phyloP scores from a whole-genome alignment of 1,284 basidiomycete species.

The Sutorius eximius region DNA sequence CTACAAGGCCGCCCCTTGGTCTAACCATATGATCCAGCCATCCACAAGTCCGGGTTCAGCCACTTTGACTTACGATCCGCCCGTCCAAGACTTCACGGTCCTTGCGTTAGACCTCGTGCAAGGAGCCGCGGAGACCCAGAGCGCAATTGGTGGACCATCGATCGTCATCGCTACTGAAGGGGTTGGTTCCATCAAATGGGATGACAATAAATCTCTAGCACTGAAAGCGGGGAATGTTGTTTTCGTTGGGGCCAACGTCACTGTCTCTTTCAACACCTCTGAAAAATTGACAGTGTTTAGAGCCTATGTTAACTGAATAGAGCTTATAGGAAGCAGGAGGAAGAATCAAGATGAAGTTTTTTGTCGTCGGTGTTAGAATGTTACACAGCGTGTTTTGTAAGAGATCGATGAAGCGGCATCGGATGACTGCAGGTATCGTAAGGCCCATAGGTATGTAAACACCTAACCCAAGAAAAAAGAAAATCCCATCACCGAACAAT shows the following conservation, averaged over 20 bases:
- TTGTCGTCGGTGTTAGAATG: too few relatives aligned
- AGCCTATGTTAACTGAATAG: conserved; percentile 51
- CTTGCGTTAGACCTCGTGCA: conserved; percentile 58
- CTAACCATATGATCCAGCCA: conserved; percentile 71
- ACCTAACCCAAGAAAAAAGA: conserved; percentile 1
- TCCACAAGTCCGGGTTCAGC: conserved; percentile 43
- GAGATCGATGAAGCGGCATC: neutral
- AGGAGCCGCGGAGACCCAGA: conserved; percentile 54
- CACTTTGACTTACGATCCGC: conserved; percentile 78
- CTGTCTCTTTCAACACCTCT: conserved; percentile 39
- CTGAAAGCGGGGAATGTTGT: conserved; percentile 74
- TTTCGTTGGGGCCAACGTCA: conserved; percentile 79
- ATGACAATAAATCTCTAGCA: conserved; percentile 41
- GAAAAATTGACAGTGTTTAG: conserved; percentile 59
- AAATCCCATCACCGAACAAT: neutral
- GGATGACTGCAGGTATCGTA: neutral
- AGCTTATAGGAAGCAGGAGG: neutral
- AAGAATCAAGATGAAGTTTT: neutral
- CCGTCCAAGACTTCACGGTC: conserved; percentile 93
- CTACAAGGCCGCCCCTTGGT: conserved; percentile 71
- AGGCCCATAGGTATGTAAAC: neutral
- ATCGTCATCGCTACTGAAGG: conserved; percentile 80
- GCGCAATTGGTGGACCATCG: conserved; percentile 78
- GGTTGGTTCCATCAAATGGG: conserved; percentile 54
- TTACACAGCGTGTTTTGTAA: neutral